Evolutionary conservation across 2,329 filamentous ascomycete species (phyloP), one percentile per base, ranked within the genome.

Genomic region (Atkinsonella texensis): DNA sequence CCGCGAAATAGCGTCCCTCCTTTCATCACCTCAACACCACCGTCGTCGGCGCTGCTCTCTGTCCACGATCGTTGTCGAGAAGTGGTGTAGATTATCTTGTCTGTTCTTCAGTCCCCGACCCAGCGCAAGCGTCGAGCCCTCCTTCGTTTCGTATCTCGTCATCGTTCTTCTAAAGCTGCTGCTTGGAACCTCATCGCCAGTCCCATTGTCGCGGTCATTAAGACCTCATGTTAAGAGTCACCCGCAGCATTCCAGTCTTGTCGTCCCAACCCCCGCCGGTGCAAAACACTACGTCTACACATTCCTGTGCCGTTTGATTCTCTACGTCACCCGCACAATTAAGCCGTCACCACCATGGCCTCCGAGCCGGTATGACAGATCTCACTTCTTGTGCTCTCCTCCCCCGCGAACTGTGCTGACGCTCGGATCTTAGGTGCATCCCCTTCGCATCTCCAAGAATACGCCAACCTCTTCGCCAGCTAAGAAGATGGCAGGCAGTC

Each of bases 371-470:
- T 69, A 68, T 64, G 66, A 54, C 55, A 51, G 49, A 53, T 54
- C 53, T 54, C 50, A 52, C 55, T 45, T 51, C 53, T 55, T 46
- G 32, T 50, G 48, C 49, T 23, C 28, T 42, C 40, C 28, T 41
- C 31, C 41, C 41, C n/a, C 31, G 12, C 46, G 38, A 49, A 51
- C 44, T 31, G 51, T 46, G 39, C 52, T 51, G 20, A 57, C 52
- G 44, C 52, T 54, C 35, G 55, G 49, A 42, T 53, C 50, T 48
- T 40, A 88, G 83, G 81, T 88, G 60, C 82, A 85, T 68, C 87
- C 87, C 63, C 71, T 91, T 71, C 84, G 85, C 70, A 88, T 91
- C 62, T 84, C 83, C 70, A 90, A 89, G 72, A 78, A 70, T 62
- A 78, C 74, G 52, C 73, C 77, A 48, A 72, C 68, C 55, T 66